Evolutionary conservation across 176 grass and related monocot genomes (phyloP).

Genomic region (Echinochloa phyllopogon): DNA sequence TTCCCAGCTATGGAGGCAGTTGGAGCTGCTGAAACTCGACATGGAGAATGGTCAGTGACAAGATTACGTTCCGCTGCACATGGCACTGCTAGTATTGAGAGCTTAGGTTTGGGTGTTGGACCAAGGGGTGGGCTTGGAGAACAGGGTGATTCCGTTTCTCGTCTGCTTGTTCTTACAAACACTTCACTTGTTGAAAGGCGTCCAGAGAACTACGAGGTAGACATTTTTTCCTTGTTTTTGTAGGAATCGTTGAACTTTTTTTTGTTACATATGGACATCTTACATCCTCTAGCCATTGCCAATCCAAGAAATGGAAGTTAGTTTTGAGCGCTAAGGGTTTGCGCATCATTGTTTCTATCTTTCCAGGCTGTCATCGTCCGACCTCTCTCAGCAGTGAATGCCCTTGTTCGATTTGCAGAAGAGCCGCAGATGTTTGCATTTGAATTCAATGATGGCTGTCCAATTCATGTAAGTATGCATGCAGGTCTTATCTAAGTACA

Average conservation of each 20-base stretch:
- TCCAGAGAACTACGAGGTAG: constrained; percentile 95
- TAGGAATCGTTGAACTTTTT: constrained; percentile 30
- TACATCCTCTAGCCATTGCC: not conserved
- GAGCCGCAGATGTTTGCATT: constrained; percentile 99
- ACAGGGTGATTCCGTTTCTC: constrained; percentile 94
- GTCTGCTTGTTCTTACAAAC: constrained; percentile 92
- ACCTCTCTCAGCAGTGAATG: constrained; percentile 76
- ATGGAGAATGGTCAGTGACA: constrained; percentile 96
- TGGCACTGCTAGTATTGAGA: constrained; percentile 88
- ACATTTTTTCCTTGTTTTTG: not conserved
- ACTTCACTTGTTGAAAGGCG: constrained; percentile 90
- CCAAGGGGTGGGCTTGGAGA: constrained; percentile 97
- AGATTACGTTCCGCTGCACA: constrained; percentile 89
- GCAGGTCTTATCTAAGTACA: constrained; percentile 1
- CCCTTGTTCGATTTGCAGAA: constrained; percentile 97
- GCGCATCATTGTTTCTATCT: not conserved
- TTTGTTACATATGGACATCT: not conserved
- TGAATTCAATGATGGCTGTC: constrained; percentile 96
- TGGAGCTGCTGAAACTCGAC: constrained; percentile 92
- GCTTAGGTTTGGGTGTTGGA: constrained; percentile 80
- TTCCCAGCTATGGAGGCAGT: constrained; percentile 90
- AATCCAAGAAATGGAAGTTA: constrained; percentile 12
- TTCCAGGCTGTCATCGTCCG: constrained; percentile 89
- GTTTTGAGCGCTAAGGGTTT: constrained; percentile 7
- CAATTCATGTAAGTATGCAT: constrained; percentile 88